Evolutionary conservation across 768 basidiomycete species (phyloP).

Genomic region (Boletus rubescentipes): DNA sequence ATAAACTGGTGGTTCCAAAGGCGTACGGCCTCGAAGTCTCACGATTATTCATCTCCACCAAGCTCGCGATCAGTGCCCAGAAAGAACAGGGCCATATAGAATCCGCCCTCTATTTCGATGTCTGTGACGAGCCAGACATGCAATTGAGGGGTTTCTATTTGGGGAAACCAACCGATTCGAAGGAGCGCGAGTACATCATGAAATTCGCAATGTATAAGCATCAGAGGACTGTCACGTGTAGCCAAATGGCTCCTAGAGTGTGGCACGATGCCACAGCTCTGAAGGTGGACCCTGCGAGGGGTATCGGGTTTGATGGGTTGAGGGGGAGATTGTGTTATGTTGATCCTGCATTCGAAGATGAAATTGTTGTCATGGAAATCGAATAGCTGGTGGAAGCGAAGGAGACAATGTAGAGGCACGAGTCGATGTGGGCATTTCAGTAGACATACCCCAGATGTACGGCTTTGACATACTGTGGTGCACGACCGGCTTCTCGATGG

Average conservation of each 20-base stretch:
- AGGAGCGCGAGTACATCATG: not conserved
- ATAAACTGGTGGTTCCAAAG: not conserved
- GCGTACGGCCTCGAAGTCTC: not conserved
- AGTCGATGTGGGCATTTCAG: not conserved
- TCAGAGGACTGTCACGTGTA: not conserved
- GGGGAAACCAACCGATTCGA: not conserved
- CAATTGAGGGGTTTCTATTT: not conserved
- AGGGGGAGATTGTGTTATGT: not conserved
- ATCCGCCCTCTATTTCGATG: not conserved
- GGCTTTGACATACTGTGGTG: no score
- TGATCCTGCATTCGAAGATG: not conserved
- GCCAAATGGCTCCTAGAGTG: not conserved
- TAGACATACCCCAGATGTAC: no score
- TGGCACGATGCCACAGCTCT: not conserved
- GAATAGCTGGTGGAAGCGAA: not conserved
- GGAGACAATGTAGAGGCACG: not conserved
- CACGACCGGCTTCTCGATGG: no score
- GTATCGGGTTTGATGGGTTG: not conserved
- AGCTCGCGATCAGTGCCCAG: not conserved
- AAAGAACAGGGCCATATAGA: not conserved
- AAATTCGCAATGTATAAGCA: not conserved
- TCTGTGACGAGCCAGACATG: not conserved
- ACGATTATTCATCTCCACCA: not conserved
- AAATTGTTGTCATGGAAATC: not conserved
- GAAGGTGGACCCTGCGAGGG: not conserved